Evolutionary conservation across 306 rosid species (phyloP), one percentile per base, ranked within the genome.

Genomic region (Amphicarpaea edgeworthii): DNA sequence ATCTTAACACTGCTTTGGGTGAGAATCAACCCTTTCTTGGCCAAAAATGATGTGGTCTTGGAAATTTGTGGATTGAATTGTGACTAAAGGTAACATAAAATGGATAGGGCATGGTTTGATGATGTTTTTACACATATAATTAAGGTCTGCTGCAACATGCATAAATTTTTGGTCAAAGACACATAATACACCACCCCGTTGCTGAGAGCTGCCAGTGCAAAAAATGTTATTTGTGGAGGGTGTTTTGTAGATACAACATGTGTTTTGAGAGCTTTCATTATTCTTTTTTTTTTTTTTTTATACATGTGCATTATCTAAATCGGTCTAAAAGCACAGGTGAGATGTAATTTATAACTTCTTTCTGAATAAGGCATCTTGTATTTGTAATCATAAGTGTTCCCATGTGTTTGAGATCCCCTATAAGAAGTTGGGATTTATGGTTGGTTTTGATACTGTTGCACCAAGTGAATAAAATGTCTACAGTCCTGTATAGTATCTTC

Each of bases 51-150:
- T 60, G 64, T 88, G 24, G 90, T 91, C 9, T 64, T 93, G 66
- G 98, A 93, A 83, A 79, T 91, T 54, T 93, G 98, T 58, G 97
- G 96, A 58, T 72, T 93, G 90, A 85, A 93, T 72, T 93, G 98
- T 78, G 91, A 89, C 84, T 87, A 54, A 71, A 30, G 23, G 34
- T 19, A 59, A 66, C 20, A 42, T 0, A 42, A 53, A 59, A 68
- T 68, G 71, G 46, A 83, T n/a, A 71, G 77, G 49, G 49, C 76
- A 54, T 53, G 46, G 79, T 86, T 81, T 68, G 42, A 21, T 42
- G 42, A n/a, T n/a, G n/a, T n/a, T 46, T 24, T 17, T 46, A 60
- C 64, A 79, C 67, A 60, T 58, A 77, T 40, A n/a, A n/a, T n/a
- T n/a, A 73, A 43, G 51, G 5, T 30, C 37, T 30, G 28, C 38